A percentile compares a stretch with the other conserved stretches of the same genome.
Evolutionary conservation across 345 rosid genomes (phyloP).

Genomic region (Gossypium anomalum): DNA sequence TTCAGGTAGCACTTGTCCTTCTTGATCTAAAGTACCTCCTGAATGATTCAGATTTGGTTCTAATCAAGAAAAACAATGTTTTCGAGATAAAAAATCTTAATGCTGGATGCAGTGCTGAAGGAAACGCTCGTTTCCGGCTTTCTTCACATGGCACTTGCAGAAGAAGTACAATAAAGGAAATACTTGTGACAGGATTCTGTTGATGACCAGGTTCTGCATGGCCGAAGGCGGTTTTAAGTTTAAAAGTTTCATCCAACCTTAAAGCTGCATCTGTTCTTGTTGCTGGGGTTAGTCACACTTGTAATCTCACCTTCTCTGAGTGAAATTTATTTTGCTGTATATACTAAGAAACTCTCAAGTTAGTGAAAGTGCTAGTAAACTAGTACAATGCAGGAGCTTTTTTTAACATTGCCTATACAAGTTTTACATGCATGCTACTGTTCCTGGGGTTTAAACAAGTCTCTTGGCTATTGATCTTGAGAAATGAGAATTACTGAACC

Average conservation of each 20-base stretch:
- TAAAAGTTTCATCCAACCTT: too few species aligned
- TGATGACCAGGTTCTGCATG: background rate
- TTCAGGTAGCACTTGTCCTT: conserved; percentile 27
- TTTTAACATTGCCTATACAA: background rate
- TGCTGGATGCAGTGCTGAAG: background rate
- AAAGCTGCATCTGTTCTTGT: too few species aligned
- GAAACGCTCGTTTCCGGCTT: background rate
- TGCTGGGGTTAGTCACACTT: too few species aligned
- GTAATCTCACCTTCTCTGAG: too few species aligned
- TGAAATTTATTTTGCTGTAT: too few species aligned
- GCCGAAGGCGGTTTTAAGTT: background rate
- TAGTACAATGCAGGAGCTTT: too few species aligned
- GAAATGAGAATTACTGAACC: too few species aligned
- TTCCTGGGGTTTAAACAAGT: too few species aligned
- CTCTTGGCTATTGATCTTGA: too few species aligned
- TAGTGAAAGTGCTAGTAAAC: too few species aligned
- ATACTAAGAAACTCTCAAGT: too few species aligned
- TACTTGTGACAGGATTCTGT: background rate
- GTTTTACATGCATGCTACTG: too few species aligned
- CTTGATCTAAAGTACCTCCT: conserved; percentile 21
- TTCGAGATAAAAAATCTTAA: background rate
- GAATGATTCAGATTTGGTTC: background rate
- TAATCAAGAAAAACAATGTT: background rate
- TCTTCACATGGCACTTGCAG: background rate
- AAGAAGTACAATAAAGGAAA: background rate